phyloP scores from a whole-genome alignment of 2,329 filamentous ascomycete species.

The Fusarium agapanthi region DNA sequence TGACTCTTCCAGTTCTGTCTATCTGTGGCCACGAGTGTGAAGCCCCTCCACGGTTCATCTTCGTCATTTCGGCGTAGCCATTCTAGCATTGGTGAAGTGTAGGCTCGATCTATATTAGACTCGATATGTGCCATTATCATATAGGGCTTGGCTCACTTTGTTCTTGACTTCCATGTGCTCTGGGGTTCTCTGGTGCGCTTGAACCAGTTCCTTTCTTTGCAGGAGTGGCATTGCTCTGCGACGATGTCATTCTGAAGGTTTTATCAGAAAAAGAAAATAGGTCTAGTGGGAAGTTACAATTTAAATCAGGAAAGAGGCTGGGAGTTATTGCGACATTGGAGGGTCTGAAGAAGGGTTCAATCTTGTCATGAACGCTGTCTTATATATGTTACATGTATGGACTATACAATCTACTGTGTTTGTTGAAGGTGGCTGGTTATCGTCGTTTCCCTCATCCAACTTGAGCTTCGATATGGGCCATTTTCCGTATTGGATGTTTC shows the following conservation, averaged over 20 bases:
- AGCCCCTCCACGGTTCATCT: not conserved
- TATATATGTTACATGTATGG: not conserved
- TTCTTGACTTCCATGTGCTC: no score
- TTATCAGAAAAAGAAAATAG: accelerated
- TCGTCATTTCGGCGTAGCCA: not conserved
- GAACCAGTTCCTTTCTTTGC: accelerated
- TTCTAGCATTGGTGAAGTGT: not conserved
- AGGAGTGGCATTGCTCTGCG: accelerated
- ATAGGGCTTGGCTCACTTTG: accelerated
- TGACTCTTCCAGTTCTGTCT: accelerated
- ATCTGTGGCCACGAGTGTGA: not conserved
- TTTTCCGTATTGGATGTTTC: not conserved
- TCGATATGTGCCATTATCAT: accelerated
- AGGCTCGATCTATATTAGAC: accelerated
- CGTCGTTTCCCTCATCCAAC: no score
- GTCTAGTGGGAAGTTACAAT: accelerated
- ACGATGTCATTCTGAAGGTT: not conserved
- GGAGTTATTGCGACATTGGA: no score
- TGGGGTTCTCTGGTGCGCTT: accelerated
- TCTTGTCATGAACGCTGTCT: not conserved
- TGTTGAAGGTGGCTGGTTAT: not conserved
- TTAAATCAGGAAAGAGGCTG: accelerated
- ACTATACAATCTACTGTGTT: not conserved
- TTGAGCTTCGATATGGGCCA: not conserved
- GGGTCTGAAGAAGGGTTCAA: accelerated